Base-by-base conservation (phyloP, 2,329 filamentous ascomycete genomes). In the Xylaria sp. region DNA sequence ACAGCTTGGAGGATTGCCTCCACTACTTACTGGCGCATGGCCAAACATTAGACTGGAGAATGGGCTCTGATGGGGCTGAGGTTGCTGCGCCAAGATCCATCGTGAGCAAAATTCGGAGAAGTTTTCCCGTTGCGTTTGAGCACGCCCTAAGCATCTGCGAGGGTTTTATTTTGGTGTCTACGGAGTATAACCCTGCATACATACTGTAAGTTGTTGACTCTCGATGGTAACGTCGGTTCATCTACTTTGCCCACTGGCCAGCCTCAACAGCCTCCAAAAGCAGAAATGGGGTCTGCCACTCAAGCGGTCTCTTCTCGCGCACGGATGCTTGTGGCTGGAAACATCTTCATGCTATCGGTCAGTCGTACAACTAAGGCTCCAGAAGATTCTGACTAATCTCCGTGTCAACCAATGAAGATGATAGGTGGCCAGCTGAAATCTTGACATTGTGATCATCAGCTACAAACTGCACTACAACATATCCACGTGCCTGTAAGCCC, bases 401-500 rank as follows among this genome's bases (percentile, higher is more conserved):
- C 12, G 14, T 37, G 35, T 37, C 35, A 37, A 37, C 35, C 3
- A 15, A 7, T 33, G 7, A 25, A 15, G 17, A 19, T 23, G n/a
- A 49, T 2, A 4, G 15, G 3, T 42, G 8, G 14, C 35, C 35
- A 42, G 40, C 31, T 17, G 17, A 25, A 37, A 3, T 47, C 15
- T 33, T 11, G 5, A 38, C 28, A 43, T 37, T 43, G 31, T 17
- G 56, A 60, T 60, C 38, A 56, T 59, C 55, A 19, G 19, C 38
- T 7, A 38, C 25, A 40, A n/a, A 17, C 56, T 62, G 35, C 51
- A 51, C 35, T 62, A 37, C 54, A 25, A 60, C 61, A 46, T 35
- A 25, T 33, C 61, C 61, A 63, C 61, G 61, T 63, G 57, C 42
- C 33, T 35, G 38, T 46, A 49, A 60, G 51, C 37, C 40, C 46